Base-by-base conservation (phyloP, 768 basidiomycete species). In the Rhodotorula taiwanensis region DNA sequence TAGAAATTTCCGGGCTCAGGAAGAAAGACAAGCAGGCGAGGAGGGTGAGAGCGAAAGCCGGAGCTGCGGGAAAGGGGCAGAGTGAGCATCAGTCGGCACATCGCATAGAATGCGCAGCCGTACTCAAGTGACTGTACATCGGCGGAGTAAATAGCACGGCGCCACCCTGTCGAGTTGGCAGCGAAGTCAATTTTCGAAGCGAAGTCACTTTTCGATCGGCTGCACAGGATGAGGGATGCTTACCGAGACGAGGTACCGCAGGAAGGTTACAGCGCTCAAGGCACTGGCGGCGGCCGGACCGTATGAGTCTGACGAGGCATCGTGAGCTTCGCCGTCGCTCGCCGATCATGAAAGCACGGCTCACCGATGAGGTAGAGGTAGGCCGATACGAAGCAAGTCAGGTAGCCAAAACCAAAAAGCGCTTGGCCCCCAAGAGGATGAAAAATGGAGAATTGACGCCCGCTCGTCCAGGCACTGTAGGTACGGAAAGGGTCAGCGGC, bases 361-460 rank as follows among this genome's bases (percentile, higher is more conserved):
- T 48, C 34, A 56, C 51, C 61, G 20, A 63, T 63, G 18, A 48
- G 41, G 41, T 53, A 63, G 13, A 45, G 55, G 36, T 58, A 58
- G 13, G 31, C 5, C n/a, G 51, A 33, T 27, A 58, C 52, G 45
- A 63, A 63, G 62, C 52, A 27, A n/a, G 18, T 30, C 11, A 57
- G 33, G 9, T 58, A 31, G 18, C 55, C 55, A 23, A 21, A 6
- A 4, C 62, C 62, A 39, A 58, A 53, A 25, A 63, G 34, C 34
- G 52, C 43, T 25, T 63, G 62, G 0, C 41, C 44, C 20, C 25
- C 50, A 15, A 58, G 52, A 3, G 44, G 21, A 0, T 34, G 11
- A 47, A 47, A 63, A 21, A 63, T 53, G 5, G 45, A 16, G 11
- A 52, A 23, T 16, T 5, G 10, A 0, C 8, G 11, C n/a, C 41